phyloP scores from a whole-genome alignment of 495 filamentous ascomycete genomes.

The Tetracladium setigerum region DNA sequence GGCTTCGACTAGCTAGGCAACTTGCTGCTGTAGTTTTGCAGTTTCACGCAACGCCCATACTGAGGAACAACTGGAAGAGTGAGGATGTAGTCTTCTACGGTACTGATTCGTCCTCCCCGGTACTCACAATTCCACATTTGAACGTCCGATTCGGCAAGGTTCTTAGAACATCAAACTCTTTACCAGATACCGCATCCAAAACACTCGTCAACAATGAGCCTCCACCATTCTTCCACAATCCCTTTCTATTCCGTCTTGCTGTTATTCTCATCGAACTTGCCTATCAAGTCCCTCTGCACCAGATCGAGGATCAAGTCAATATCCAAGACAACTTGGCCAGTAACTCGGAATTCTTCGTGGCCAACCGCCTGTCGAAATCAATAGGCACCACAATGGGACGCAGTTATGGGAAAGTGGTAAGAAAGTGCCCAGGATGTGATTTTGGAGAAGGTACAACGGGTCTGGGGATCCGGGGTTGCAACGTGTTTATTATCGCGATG shows the following conservation, averaged over 20 bases:
- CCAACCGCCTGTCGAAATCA: slow-evolving; percentile 18
- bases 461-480: slow-evolving; percentile 24
- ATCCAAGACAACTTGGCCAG: slow-evolving; percentile 4
- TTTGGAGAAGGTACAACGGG: slow-evolving; percentile 27
- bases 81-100: slow-evolving; percentile 27
- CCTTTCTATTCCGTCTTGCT: slow-evolving; percentile 24
- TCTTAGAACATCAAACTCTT: background rate
- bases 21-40: slow-evolving; percentile 29
- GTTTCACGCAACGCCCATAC: slow-evolving; percentile 31
- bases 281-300: slow-evolving; percentile 12
- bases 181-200: background rate
- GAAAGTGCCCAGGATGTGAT: slow-evolving; percentile 31
- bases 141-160: slow-evolving; percentile 18
- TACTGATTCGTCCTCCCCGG: background rate
- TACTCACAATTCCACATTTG: slow-evolving; percentile 22
- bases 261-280: slow-evolving; percentile 27
- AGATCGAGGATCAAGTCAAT: slow-evolving; percentile 2
- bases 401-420: slow-evolving; percentile 24
- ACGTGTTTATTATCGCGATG: slow-evolving; percentile 25
- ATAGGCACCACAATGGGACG: slow-evolving; percentile 10
- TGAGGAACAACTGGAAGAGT: slow-evolving; percentile 24
- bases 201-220: background rate
- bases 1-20: slow-evolving; percentile 27
- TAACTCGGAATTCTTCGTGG: slow-evolving; percentile 24
- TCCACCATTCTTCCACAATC: slow-evolving; percentile 13